Percentiles rank a stretch among this genome's conserved stretches.
Conservation (phyloP, 202 grass and related monocot genomes). For the Schoenoplectus triqueter region DNA sequence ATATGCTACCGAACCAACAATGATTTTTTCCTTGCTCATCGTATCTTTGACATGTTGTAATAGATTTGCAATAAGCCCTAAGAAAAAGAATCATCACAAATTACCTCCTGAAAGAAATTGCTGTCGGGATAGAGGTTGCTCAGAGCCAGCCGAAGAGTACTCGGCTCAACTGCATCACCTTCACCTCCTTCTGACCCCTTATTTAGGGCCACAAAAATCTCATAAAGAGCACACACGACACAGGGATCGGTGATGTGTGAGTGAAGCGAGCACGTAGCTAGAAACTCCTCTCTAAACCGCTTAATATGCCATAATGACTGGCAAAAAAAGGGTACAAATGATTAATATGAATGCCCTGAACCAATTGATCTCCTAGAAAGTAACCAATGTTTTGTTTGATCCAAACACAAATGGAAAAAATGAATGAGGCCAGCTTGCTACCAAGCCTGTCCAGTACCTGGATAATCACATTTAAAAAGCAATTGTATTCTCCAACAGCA, state of each 20-base stretch:
- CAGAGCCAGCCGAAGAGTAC: conserved; percentile 86
- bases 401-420: neutral
- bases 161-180: conserved; percentile 78
- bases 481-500: conserved; percentile 98
- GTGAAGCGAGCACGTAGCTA: conserved; percentile 75
- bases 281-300: conserved; percentile 74
- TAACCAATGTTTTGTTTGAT: conserved; percentile 3
- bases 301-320: conserved; percentile 98
- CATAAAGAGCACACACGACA: conserved; percentile 92
- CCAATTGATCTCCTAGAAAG: neutral
- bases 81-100: conserved; percentile 2
- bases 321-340: conserved; percentile 36
- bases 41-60: conserved; percentile 15
- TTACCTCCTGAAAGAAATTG: conserved; percentile 99
- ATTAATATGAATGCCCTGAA: conserved; percentile 1
- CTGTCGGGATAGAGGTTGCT: conserved; percentile 97
- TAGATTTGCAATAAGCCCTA: conserved; percentile 5
- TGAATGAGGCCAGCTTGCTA: conserved; percentile 12
- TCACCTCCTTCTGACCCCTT: conserved; percentile 73
- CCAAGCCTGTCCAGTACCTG: conserved; percentile 60
- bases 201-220: conserved; percentile 76
- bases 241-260: conserved; percentile 88
- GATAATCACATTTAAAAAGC: conserved; percentile 99
- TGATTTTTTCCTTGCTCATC: neutral
- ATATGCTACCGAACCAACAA: neutral